These are phyloP conservation scores for Populus davidiana DNA, from an alignment of 345 rosid genomes.

Conservation along the genomic window DNA sequence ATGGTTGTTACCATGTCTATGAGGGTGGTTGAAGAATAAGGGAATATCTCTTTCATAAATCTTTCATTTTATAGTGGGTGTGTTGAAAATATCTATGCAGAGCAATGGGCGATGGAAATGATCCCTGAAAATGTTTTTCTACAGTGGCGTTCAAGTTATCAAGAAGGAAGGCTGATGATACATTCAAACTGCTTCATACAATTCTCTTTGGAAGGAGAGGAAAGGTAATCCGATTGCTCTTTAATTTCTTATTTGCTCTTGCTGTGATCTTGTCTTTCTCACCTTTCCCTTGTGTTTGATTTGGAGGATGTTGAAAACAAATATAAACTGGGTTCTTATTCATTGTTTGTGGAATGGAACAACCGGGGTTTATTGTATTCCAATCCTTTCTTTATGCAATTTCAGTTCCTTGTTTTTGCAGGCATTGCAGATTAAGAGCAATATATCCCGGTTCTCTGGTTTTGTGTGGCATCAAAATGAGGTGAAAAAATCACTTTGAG, in stretches of 20 bases:
- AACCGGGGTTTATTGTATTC: neutral
- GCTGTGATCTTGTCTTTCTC: neutral
- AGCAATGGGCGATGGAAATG: neutral
- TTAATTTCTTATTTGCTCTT: neutral
- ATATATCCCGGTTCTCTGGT: slow-evolving; percentile 85
- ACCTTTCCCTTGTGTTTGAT: neutral
- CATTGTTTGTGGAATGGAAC: neutral
- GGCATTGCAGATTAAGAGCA: slow-evolving; percentile 80
- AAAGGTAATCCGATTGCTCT: slow-evolving; percentile 47
- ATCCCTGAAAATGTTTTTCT: slow-evolving; percentile 16
- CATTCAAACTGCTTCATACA: slow-evolving; percentile 66
- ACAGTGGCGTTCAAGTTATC: slow-evolving; percentile 83
- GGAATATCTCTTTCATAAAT: neutral
- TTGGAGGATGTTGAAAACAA: neutral
- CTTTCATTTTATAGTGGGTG: neutral
- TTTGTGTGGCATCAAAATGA: slow-evolving; percentile 85
- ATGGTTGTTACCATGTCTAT: neutral
- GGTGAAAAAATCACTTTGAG: slow-evolving; percentile 36
- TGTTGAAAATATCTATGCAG: neutral
- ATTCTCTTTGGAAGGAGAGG: slow-evolving; percentile 82
- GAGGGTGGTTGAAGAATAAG: neutral
- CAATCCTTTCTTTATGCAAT: slow-evolving; percentile 17
- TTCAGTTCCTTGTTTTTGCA: slow-evolving; percentile 42
- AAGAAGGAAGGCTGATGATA: slow-evolving; percentile 73
- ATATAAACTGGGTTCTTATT: neutral